Evolutionary conservation across 2,329 filamentous ascomycete genomes (phyloP), one percentile per base, ranked within the genome.

Genomic region (Alternaria hordeiaustralica): DNA sequence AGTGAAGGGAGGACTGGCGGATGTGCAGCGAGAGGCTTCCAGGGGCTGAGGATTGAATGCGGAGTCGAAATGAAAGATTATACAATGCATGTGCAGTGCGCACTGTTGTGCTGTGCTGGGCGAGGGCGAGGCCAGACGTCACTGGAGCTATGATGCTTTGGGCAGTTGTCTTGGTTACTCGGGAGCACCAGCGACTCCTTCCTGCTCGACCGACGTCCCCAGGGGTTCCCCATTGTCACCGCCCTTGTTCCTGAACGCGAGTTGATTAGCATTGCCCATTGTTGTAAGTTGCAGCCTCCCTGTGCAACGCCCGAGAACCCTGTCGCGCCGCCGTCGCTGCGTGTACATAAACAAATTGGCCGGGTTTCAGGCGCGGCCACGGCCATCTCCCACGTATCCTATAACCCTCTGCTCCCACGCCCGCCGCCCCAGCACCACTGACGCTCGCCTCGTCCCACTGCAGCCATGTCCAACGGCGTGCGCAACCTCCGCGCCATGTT

Each of bases 381-480:
- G 62, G 67, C 68, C 71, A 69, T 72, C 71, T 73, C 71, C 56
- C 66, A 68, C 69, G 65, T 67, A 60, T 70, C 66, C 70, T 41
- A 62, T 63, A 49, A 47, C 60, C 21, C 33, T 50, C 20, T 55
- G 66, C 43, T 45, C 11, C 51, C 47, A 44, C 41, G 53, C 57
- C 41, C 51, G 62, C 49, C 61, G 64, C 55, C 61, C 66, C 64
- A 67, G 60, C 66, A 63, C 57, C 59, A 70, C 75, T 76, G 73
- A 78, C 75, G 62, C 65, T 49, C 59, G 63, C 61, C 60, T 61
- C 55, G 66, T 65, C 61, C 47, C 47, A 53, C 57, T 70, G 71
- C 78, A 84, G 83, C 82, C 81, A 85, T 85, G 83, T 82, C 79
- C 71, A 78, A 78, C 71, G 82, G 81, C 69, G 83, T 85, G 68